Evolutionary conservation across 257 asterid species (phyloP).

Genomic region (Petunia axillaris): DNA sequence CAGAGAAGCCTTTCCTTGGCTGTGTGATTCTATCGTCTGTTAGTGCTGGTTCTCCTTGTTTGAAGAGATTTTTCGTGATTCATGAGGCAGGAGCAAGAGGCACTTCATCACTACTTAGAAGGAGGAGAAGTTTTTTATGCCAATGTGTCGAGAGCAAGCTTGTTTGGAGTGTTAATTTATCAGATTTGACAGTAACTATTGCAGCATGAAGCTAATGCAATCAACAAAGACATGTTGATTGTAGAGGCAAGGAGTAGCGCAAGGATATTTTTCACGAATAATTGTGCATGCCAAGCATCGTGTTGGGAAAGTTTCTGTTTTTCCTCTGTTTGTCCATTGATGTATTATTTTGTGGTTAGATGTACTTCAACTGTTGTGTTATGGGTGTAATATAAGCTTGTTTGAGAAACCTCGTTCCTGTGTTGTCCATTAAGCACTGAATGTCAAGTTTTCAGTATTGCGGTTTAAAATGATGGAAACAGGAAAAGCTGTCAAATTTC

Average conservation of each 20-base stretch:
- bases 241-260: background rate
- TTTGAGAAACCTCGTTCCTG: background rate
- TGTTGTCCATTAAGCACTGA: background rate
- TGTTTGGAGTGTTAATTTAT: background rate
- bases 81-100: background rate
- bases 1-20: slow-evolving; percentile 72
- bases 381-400: background rate
- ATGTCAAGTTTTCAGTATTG: background rate
- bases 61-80: background rate
- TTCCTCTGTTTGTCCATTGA: background rate
- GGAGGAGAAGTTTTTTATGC: background rate
- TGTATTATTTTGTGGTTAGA: slow-evolving; percentile 1
- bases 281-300: background rate
- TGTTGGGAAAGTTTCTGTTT: background rate
- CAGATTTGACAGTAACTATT: background rate
- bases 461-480: background rate
- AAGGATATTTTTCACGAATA: background rate
- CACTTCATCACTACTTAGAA: background rate
- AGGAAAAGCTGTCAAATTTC: background rate
- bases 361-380: slow-evolving; percentile 15
- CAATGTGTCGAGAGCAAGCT: no score
- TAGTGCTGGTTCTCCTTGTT: background rate
- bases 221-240: slow-evolving; percentile 6
- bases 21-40: slow-evolving; percentile 33
- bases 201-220: background rate